These are phyloP conservation scores for Pichia terricola DNA, from an alignment of 1,139 yeast species.

Conservation along the genomic window DNA sequence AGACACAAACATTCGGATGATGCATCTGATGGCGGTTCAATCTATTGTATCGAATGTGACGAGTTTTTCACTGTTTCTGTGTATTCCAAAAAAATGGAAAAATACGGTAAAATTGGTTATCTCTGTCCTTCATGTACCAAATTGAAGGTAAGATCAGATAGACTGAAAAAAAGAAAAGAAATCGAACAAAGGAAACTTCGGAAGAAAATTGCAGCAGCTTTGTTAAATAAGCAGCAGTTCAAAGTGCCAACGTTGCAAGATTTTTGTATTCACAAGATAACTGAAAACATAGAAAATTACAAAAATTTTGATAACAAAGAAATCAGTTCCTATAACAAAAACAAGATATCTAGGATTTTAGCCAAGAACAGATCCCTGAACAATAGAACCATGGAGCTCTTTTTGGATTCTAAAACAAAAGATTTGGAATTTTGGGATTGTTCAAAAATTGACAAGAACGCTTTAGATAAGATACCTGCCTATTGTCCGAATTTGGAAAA, in stretches of 20 bases:
- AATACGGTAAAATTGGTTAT: constrained; percentile 40
- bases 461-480: constrained; percentile 63
- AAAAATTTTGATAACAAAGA: constrained; percentile 66
- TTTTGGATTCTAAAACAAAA: constrained; percentile 51
- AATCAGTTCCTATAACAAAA: constrained; percentile 57
- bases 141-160: constrained; percentile 33
- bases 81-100: constrained; percentile 47
- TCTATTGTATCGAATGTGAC: constrained; percentile 50
- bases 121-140: constrained; percentile 61
- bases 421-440: constrained; percentile 84
- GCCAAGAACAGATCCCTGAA: constrained; percentile 74
- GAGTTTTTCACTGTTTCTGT: constrained; percentile 50
- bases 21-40: constrained; percentile 26
- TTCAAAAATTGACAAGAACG: constrained; percentile 60
- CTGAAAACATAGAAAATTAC: constrained; percentile 65
- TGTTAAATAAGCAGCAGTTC: constrained; percentile 60
- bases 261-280: constrained; percentile 61
- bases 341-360: constrained; percentile 62
- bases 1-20: neutral
- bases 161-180: constrained; percentile 40
- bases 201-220: constrained; percentile 73
- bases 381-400: constrained; percentile 60
- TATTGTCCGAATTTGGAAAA: constrained; percentile 66
- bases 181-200: constrained; percentile 61
- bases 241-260: constrained; percentile 70